Evolutionary conservation across 805 yeast species (phyloP), one percentile per base, ranked within the genome.

Genomic region (Metschnikowia lochheadii): DNA sequence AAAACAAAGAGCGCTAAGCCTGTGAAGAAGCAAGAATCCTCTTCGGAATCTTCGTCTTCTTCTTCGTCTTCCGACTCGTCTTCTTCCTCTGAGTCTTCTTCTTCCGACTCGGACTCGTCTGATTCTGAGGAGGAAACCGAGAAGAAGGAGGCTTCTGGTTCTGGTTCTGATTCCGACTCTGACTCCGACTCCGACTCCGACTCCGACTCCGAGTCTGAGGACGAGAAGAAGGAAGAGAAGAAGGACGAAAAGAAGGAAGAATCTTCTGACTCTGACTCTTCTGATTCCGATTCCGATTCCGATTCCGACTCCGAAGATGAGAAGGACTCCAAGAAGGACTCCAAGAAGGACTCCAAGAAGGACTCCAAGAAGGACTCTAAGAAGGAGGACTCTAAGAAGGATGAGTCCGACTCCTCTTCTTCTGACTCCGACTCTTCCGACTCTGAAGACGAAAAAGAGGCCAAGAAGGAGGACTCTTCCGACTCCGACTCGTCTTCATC

Each of bases 81-180:
- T 17, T 50, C 46, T 11, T 54, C 57, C 15, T 39, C 40, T 17
- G 42, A 47, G 17, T 51, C 55, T n/a, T 53, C 51, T 44, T 53
- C 56, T 46, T 53, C 57, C 15, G 58, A 51, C 43, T 50, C 65
- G 46, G 48, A 63, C 50, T 56, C 61, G 57, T 59, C 63, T 56
- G 55, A 46, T 33, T 54, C 53, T 7, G 43, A 42, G 20, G 38
- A 35, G 38, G 17, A 18, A 8, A 18, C 38, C 10, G 20, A 20
- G 20, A 34, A 29, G 43, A 58, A 50, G 64, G 55, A 54, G 52
- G 54, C 41, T 13, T 38, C 42, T 6, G 42, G 15, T 14, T 38
- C 40, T 11, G 38, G 8, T n/a, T 35, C 37, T 11, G 17, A 18
- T 15, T 37, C 40, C 13, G 40, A 37, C 15, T 18, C 23, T 11